Percentiles rank a stretch among this genome's conserved stretches.
phyloP scores from a whole-genome alignment of 2,329 filamentous ascomycete species.

The Hymenoscyphus occultus region DNA sequence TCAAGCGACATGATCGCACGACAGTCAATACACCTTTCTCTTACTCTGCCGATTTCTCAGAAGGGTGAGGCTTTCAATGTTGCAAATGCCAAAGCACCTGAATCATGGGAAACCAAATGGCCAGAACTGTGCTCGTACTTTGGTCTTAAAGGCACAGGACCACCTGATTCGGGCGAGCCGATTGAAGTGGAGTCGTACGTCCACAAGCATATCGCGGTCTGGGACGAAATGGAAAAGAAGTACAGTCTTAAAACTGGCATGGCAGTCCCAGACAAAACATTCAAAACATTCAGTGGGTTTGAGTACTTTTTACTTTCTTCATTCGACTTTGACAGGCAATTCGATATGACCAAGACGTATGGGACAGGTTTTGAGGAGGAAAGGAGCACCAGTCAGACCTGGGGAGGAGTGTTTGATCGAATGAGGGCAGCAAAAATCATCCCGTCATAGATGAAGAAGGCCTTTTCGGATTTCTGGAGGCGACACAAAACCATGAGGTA shows the following conservation, averaged over 20 bases:
- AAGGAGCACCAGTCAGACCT: conserved; percentile 38
- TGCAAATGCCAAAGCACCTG: conserved; percentile 39
- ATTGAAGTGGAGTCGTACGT: conserved; percentile 39
- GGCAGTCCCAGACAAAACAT: conserved; percentile 38
- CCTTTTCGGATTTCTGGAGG: too few relatives aligned
- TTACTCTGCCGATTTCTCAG: conserved; percentile 40
- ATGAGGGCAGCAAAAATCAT: conserved; percentile 44
- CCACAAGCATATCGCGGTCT: conserved; percentile 34
- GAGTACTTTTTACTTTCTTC: conserved; percentile 43
- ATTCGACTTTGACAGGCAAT: conserved; percentile 45
- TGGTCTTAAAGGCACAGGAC: conserved; percentile 41
- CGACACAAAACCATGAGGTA: too few relatives aligned
- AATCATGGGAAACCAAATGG: conserved; percentile 44
- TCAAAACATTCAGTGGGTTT: conserved; percentile 35
- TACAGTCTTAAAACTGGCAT: conserved; percentile 40
- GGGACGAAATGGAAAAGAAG: conserved; percentile 37
- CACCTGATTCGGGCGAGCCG: conserved; percentile 28
- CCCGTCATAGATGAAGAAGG: conserved; percentile 24
- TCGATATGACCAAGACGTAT: conserved; percentile 45
- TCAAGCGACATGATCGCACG: conserved; percentile 42
- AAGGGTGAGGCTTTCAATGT: conserved; percentile 42
- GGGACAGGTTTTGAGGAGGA: conserved; percentile 43
- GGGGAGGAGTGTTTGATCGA: conserved; percentile 43
- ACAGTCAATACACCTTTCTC: conserved; percentile 42
- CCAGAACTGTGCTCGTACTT: conserved; percentile 45